phyloP scores from a whole-genome alignment of 2,329 filamentous ascomycete species.

The Aspergillus luchuensis region DNA sequence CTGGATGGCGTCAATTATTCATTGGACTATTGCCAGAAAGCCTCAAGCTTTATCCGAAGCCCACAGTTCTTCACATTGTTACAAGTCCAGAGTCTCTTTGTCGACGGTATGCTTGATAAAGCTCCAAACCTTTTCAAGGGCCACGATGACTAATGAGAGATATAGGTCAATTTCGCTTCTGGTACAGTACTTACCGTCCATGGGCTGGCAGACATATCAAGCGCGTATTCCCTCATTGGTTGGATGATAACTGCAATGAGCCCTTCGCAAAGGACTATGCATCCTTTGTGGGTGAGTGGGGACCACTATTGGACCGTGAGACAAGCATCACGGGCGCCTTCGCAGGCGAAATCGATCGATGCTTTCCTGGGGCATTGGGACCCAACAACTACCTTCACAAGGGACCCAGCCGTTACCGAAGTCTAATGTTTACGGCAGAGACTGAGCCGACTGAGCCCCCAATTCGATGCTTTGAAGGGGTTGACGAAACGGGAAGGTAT shows the following conservation, averaged over 20 bases:
- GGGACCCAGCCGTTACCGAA: background rate
- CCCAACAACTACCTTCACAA: conserved; percentile 2
- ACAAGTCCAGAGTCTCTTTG: conserved; percentile 6
- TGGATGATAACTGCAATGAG: background rate
- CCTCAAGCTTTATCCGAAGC: background rate
- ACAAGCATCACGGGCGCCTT: background rate
- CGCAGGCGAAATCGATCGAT: conserved; percentile 9
- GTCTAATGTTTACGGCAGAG: background rate
- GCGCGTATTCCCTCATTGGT: conserved; percentile 8
- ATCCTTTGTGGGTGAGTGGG: conserved; percentile 7
- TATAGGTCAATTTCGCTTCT: conserved; percentile 3
- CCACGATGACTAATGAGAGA: background rate
- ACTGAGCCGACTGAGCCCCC: background rate
- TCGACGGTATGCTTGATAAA: background rate
- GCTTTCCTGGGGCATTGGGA: conserved; percentile 9
- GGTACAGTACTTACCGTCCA: background rate
- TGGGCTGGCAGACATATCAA: background rate
- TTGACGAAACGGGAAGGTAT: background rate
- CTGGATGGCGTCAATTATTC: conserved; percentile 1
- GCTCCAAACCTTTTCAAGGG: no score
- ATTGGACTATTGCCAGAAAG: background rate
- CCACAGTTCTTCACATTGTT: conserved; percentile 7
- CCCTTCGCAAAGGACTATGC: background rate
- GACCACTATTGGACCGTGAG: background rate
- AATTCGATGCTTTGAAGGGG: background rate